These are phyloP conservation scores for Melocanna baccifera DNA, from an alignment of 176 grass and related monocot genomes.

Conservation along the genomic window DNA sequence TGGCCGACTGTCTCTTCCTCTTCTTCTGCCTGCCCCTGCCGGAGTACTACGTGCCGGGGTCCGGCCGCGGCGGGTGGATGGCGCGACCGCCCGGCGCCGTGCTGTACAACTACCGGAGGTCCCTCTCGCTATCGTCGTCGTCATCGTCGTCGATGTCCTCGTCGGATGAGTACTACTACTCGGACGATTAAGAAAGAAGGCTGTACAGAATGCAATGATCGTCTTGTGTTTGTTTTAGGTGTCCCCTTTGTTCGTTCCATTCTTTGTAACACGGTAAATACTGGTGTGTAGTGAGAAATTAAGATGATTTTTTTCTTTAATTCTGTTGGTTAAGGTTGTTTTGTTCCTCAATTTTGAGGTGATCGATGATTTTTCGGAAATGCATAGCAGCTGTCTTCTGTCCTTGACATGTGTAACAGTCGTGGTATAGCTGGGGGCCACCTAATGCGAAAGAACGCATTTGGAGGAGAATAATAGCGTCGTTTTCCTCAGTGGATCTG, in stretches of 20 bases:
- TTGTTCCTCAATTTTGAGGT: not conserved
- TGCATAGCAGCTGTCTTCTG: not conserved
- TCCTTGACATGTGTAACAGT: not conserved
- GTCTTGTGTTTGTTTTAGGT: not conserved
- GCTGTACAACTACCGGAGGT: constrained; percentile 36
- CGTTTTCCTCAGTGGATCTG: not conserved
- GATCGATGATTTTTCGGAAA: not conserved
- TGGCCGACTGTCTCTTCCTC: constrained; percentile 32
- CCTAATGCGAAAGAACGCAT: not conserved
- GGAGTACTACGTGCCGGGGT: constrained; percentile 21
- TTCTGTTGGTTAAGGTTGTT: not conserved
- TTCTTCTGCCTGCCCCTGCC: constrained; percentile 61
- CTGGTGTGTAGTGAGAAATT: not conserved
- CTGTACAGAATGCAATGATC: not conserved
- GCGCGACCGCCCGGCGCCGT: constrained; percentile 4
- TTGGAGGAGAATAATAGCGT: not conserved
- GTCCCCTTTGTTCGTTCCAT: not conserved
- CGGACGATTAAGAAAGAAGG: not conserved
- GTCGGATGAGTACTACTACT: constrained; percentile 7
- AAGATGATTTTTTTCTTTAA: not conserved
- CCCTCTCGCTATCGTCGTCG: constrained; percentile 9
- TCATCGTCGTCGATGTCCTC: not conserved
- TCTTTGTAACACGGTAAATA: not conserved
- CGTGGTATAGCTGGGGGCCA: too few relatives aligned
- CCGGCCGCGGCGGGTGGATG: constrained; percentile 28